These are phyloP conservation scores for Phytopythium chamaehyphon DNA, from an alignment of 352 stramenopile genomes.

Conservation along the genomic window DNA sequence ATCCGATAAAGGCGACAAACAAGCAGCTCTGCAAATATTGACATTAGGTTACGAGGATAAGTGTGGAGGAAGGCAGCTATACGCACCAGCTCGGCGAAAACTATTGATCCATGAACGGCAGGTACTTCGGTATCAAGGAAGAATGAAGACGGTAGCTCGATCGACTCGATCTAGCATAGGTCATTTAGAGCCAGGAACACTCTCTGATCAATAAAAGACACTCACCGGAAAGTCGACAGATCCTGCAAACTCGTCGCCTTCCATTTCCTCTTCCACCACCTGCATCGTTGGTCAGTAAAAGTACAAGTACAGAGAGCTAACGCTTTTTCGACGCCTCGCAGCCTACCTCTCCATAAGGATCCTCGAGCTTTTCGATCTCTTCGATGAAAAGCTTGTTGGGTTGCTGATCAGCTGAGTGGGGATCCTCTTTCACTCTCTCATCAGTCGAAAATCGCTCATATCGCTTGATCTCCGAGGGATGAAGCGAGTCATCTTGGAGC, in stretches of 20 bases:
- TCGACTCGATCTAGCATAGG: slow-evolving; percentile 1
- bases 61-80: not conserved
- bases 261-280: not conserved
- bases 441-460: not conserved
- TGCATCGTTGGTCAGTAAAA: not conserved
- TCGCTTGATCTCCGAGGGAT: not conserved
- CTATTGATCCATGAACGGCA: slow-evolving; percentile 31
- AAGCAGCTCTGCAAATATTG: slow-evolving; percentile 34
- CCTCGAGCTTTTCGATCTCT: too few relatives aligned
- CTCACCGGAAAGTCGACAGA: slow-evolving; percentile 8
- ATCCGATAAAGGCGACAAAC: slow-evolving; percentile 60
- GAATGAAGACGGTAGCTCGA: slow-evolving; percentile 5
- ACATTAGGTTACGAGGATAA: not conserved
- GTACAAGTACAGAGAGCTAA: not conserved
- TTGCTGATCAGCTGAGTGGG: too few relatives aligned
- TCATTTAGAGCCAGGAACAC: not conserved
- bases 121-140: slow-evolving; percentile 18
- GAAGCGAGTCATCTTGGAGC: not conserved
- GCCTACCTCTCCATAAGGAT: too few relatives aligned
- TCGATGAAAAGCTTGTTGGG: too few relatives aligned
- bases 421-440: not conserved
- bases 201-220: not conserved
- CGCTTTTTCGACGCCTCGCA: too few relatives aligned
- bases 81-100: slow-evolving; percentile 41
- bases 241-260: slow-evolving; percentile 28